Percentiles rank a stretch among this genome's conserved stretches.
These are phyloP conservation scores for Aureobasidium sp. DNA, from an alignment of 2,329 filamentous ascomycete species.

Conservation along the genomic window DNA sequence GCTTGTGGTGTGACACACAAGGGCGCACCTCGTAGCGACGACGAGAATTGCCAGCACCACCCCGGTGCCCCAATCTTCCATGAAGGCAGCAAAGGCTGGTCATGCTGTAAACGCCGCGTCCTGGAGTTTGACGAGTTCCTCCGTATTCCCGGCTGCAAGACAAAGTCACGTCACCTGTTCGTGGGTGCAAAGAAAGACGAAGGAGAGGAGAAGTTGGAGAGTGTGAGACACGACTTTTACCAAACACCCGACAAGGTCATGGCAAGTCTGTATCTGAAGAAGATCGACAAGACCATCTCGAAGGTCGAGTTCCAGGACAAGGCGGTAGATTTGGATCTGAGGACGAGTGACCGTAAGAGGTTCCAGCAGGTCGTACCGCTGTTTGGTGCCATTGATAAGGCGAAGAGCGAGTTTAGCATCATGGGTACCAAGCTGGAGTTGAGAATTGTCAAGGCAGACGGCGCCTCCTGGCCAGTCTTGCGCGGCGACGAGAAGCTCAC, in stretches of 20 bases:
- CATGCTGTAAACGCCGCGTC: conserved; percentile 90
- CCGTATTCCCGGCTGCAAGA: conserved; percentile 86
- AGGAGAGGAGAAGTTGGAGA: conserved; percentile 68
- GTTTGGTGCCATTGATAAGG: conserved; percentile 67
- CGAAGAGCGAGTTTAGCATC: conserved; percentile 68
- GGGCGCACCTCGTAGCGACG: conserved; percentile 51
- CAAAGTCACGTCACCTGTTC: conserved; percentile 75
- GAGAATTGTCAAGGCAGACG: conserved; percentile 63
- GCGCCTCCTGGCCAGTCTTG: conserved; percentile 75
- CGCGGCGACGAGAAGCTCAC: conserved; percentile 65
- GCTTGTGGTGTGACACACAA: conserved; percentile 63
- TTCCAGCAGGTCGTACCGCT: conserved; percentile 67
- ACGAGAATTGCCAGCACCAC: conserved; percentile 78
- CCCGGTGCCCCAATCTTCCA: conserved; percentile 90
- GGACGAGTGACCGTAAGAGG: conserved; percentile 78
- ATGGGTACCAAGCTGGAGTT: conserved; percentile 86
- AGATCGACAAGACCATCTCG: conserved; percentile 77
- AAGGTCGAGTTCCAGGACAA: conserved; percentile 59
- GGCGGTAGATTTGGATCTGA: conserved; percentile 67
- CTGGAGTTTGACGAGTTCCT: conserved; percentile 97
- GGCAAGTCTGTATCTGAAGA: conserved; percentile 90
- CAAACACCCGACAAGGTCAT: conserved; percentile 81
- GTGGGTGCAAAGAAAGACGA: conserved; percentile 57
- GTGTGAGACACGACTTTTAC: conserved; percentile 85
- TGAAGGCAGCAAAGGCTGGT: conserved; percentile 96